Evolutionary conservation across 306 rosid genomes (phyloP).

Genomic region (Vigna reflexopilosa): DNA sequence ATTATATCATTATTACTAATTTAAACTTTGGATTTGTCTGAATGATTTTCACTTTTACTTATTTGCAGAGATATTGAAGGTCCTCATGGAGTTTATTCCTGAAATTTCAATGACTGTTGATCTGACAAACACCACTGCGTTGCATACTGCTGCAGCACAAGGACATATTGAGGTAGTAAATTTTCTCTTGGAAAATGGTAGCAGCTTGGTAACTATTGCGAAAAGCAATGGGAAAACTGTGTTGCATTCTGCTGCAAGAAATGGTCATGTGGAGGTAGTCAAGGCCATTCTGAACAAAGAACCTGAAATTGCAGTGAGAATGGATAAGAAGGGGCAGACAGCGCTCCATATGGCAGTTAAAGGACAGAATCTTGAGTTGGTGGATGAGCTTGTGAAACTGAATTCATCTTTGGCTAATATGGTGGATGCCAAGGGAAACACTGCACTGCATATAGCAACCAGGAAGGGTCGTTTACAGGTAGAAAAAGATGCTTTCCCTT

Average conservation of each 20-base stretch:
- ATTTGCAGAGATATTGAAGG: conserved; percentile 70
- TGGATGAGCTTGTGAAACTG: conserved; percentile 61
- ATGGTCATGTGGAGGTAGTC: conserved; percentile 68
- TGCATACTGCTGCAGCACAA: conserved; percentile 84
- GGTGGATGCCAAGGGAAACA: conserved; percentile 74
- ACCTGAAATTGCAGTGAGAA: conserved; percentile 62
- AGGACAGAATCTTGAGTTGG: conserved; percentile 71
- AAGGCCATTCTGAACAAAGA: conserved; percentile 65
- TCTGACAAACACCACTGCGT: conserved; percentile 74
- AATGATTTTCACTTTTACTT: conserved; percentile 35
- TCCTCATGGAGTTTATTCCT: conserved; percentile 67
- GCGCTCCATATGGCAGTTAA: conserved; percentile 87
- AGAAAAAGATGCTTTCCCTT: conserved; percentile 18
- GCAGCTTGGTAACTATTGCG: conserved; percentile 60
- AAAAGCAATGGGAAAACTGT: conserved; percentile 81
- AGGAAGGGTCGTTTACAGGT: conserved; percentile 77
- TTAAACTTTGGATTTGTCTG: conserved; percentile 28
- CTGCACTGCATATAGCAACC: conserved; percentile 74
- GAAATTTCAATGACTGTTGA: conserved; percentile 81
- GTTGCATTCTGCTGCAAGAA: conserved; percentile 82
- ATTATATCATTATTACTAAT: conserved; percentile 13
- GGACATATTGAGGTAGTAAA: conserved; percentile 68
- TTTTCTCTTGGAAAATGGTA: conserved; percentile 61
- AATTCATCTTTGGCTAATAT: conserved; percentile 59
- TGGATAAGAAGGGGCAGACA: conserved; percentile 82